Conservation (phyloP, 495 filamentous ascomycete genomes). For the Lepraria neglecta region DNA sequence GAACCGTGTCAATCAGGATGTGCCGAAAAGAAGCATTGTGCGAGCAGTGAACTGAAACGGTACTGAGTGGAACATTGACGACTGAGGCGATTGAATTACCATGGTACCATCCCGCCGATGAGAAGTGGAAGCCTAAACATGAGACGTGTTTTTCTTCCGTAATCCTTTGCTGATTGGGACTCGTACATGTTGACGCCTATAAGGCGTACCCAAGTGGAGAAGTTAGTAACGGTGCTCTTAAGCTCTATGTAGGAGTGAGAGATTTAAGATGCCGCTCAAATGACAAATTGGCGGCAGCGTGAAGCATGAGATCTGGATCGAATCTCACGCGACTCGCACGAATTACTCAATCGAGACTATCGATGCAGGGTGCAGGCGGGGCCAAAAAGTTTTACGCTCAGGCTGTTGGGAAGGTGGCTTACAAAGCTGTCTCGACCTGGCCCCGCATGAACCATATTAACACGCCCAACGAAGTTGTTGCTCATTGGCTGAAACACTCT, state of each 20-base stretch:
- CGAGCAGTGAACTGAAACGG: too few relatives aligned
- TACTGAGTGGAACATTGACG: too few relatives aligned
- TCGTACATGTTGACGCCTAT: not conserved
- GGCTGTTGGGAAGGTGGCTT: not conserved
- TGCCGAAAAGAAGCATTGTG: too few relatives aligned
- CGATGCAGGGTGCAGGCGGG: constrained; percentile 1
- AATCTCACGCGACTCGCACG: constrained; percentile 9
- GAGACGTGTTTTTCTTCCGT: not conserved
- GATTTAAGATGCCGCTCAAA: constrained; percentile 9
- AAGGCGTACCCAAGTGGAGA: not conserved
- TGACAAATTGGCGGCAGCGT: not conserved
- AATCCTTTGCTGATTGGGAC: not conserved
- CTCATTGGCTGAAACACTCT: not conserved
- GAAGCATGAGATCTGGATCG: constrained; percentile 1
- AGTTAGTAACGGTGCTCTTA: not conserved
- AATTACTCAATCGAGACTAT: constrained; percentile 4
- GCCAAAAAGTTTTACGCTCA: constrained; percentile 6
- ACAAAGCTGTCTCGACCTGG: not conserved
- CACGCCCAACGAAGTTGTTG: not conserved
- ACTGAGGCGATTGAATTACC: too few relatives aligned
- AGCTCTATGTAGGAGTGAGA: not conserved
- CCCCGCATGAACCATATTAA: not conserved
- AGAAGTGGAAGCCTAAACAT: too few relatives aligned
- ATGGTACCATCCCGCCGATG: too few relatives aligned
- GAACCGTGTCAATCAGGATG: too few relatives aligned